phyloP scores from a whole-genome alignment of 306 rosid species.

The Nissolia schottii region DNA sequence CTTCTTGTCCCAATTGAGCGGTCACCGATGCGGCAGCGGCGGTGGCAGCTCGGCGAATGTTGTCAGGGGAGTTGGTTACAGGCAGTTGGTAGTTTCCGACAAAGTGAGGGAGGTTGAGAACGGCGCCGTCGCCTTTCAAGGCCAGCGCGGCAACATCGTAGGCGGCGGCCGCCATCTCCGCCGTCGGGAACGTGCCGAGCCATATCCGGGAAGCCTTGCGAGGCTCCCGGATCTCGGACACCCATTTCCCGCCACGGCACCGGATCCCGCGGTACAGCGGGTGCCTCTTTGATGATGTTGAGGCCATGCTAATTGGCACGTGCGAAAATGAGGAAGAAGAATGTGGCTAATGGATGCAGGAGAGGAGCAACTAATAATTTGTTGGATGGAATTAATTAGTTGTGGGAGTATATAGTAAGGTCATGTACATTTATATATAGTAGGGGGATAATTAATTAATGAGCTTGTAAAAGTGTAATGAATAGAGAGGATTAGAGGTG shows the following conservation, averaged over 20 bases:
- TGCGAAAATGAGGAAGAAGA: background rate
- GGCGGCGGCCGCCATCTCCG: constrained; percentile 90
- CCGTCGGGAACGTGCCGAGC: constrained; percentile 65
- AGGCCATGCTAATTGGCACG: constrained; percentile 51
- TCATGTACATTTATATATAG: background rate
- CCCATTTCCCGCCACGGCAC: constrained; percentile 68
- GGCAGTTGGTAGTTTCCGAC: constrained; percentile 39
- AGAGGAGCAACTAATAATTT: background rate
- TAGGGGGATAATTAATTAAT: too few species aligned
- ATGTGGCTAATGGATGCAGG: background rate
- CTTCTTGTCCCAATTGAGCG: background rate
- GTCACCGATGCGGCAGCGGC: constrained; percentile 39
- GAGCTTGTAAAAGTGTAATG: too few species aligned
- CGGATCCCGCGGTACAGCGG: constrained; percentile 60
- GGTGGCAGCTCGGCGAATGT: constrained; percentile 60
- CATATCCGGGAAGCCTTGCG: constrained; percentile 69
- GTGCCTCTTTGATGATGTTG: constrained; percentile 41
- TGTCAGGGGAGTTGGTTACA: constrained; percentile 39
- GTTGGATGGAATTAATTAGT: background rate
- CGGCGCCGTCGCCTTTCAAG: constrained; percentile 50
- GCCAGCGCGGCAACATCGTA: constrained; percentile 67
- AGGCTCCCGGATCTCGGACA: constrained; percentile 78
- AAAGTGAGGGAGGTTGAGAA: constrained; percentile 50
- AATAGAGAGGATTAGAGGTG: background rate
- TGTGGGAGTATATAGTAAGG: background rate